phyloP scores from a whole-genome alignment of 371 early-diverging fungal species.

The Amoeboaphelidium occidentale region DNA sequence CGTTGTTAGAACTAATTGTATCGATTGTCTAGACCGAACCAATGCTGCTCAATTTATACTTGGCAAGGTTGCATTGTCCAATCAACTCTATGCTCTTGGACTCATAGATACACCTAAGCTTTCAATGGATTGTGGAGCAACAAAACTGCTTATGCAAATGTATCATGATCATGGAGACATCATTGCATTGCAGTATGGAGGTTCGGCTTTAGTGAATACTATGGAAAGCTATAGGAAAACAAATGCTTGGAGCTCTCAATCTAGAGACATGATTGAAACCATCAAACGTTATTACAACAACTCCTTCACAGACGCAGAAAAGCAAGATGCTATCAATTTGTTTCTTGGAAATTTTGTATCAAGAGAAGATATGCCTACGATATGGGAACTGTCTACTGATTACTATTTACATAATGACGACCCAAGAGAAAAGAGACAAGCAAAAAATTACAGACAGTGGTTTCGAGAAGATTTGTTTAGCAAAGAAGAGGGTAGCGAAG shows the following conservation, averaged over 20 bases:
- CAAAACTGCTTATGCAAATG: conserved; percentile 80
- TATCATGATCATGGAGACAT: conserved; percentile 97
- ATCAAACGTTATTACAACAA: conserved; percentile 76
- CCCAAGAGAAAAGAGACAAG: conserved; percentile 20
- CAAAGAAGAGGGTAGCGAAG: no score
- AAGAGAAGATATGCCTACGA: conserved; percentile 22
- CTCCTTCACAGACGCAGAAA: conserved; percentile 80
- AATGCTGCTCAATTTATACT: conserved; percentile 95
- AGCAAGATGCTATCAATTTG: conserved; percentile 81
- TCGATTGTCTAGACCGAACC: conserved; percentile 97
- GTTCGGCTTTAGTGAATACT: conserved; percentile 90
- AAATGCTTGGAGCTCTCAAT: conserved; percentile 77
- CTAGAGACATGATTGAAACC: conserved; percentile 82
- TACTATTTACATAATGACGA: conserved; percentile 49
- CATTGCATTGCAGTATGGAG: conserved; percentile 96
- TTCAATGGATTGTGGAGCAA: conserved; percentile 73
- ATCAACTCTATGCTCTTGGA: conserved; percentile 73
- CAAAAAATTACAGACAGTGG: no score
- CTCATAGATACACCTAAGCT: conserved; percentile 45
- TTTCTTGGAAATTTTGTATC: conserved; percentile 57
- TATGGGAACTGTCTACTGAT: conserved; percentile 67
- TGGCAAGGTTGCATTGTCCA: conserved; percentile 75
- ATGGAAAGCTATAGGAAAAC: conserved; percentile 88
- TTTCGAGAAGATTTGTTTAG: no score
- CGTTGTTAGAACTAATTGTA: conserved; percentile 92